Conservation (phyloP, 495 filamentous ascomycete genomes). For the Talaromyces nanjingensis region DNA sequence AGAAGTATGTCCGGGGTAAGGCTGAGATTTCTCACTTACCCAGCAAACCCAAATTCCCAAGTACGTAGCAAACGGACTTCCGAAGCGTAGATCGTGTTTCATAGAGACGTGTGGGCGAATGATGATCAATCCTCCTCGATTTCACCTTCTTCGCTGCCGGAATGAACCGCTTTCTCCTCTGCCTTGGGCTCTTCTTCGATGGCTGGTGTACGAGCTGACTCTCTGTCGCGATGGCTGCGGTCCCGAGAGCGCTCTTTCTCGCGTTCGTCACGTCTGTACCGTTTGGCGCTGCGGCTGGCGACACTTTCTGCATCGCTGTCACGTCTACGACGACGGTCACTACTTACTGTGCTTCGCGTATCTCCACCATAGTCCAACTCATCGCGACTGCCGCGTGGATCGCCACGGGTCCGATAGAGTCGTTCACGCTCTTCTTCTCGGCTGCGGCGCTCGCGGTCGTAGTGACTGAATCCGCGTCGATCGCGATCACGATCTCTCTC, state of each 20-base stretch:
- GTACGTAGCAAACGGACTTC: background rate
- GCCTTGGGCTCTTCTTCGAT: slow-evolving; percentile 37
- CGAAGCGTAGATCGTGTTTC: background rate
- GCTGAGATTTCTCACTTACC: background rate
- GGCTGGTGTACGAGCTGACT: slow-evolving; percentile 41
- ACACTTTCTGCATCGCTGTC: slow-evolving; percentile 72
- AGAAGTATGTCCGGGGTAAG: background rate
- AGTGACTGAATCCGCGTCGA: slow-evolving; percentile 39
- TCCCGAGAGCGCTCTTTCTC: slow-evolving; percentile 27
- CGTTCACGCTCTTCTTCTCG: slow-evolving; percentile 82
- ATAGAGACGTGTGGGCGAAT: background rate
- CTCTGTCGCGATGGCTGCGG: slow-evolving; percentile 53
- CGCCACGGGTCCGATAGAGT: slow-evolving; percentile 73
- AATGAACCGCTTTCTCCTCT: slow-evolving; percentile 64
- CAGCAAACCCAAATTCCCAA: background rate
- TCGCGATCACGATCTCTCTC: slow-evolving; percentile 49
- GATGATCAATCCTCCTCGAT: slow-evolving; percentile 82
- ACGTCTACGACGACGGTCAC: slow-evolving; percentile 50
- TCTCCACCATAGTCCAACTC: slow-evolving; percentile 88
- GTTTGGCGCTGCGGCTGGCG: slow-evolving; percentile 50
- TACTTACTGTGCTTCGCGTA: slow-evolving; percentile 50
- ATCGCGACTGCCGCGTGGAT: slow-evolving; percentile 64
- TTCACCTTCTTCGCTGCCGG: slow-evolving; percentile 95
- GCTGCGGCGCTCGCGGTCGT: slow-evolving; percentile 67
- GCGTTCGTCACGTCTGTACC: slow-evolving; percentile 37